phyloP scores from a whole-genome alignment of 1,139 yeast species.

The Petasospora rhodanensis region DNA sequence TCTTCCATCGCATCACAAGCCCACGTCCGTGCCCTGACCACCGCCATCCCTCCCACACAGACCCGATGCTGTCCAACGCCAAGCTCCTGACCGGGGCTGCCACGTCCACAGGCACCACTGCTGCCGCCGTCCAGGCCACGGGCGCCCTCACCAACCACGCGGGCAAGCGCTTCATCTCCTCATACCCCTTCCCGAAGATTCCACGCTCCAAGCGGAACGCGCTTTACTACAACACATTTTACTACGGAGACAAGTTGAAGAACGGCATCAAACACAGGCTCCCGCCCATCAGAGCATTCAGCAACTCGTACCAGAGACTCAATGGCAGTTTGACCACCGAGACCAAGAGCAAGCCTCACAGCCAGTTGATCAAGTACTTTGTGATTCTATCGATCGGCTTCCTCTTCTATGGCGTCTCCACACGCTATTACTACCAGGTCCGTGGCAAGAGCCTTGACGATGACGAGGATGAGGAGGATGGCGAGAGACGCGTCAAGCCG shows the following conservation, averaged over 20 bases:
- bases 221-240: slow-evolving; percentile 49
- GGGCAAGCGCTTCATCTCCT: slow-evolving; percentile 21
- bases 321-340: slow-evolving; percentile 25
- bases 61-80: slow-evolving; percentile 23
- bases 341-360: slow-evolving; percentile 37
- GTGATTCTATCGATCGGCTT: slow-evolving; percentile 61
- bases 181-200: slow-evolving; percentile 51
- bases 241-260: slow-evolving; percentile 27
- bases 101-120: slow-evolving; percentile 14
- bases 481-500: slow-evolving; percentile 40
- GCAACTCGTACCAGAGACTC: slow-evolving; percentile 26
- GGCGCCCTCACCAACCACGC: slow-evolving; percentile 6
- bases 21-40: too few relatives aligned
- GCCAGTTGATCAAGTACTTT: slow-evolving; percentile 62
- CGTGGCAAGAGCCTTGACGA: slow-evolving; percentile 13
- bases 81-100: slow-evolving; percentile 8
- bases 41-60: slow-evolving; percentile 3
- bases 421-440: slow-evolving; percentile 38
- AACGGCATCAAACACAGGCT: slow-evolving; percentile 25
- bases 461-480: slow-evolving; percentile 15
- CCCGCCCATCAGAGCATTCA: slow-evolving; percentile 25
- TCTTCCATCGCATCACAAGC: too few relatives aligned
- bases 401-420: slow-evolving; percentile 61
- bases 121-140: slow-evolving; percentile 9
- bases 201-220: slow-evolving; percentile 62